Percentiles rank a stretch among this genome's conserved stretches.
Conservation (phyloP, 1,284 basidiomycete genomes). For the Rhodotorula sp. region DNA sequence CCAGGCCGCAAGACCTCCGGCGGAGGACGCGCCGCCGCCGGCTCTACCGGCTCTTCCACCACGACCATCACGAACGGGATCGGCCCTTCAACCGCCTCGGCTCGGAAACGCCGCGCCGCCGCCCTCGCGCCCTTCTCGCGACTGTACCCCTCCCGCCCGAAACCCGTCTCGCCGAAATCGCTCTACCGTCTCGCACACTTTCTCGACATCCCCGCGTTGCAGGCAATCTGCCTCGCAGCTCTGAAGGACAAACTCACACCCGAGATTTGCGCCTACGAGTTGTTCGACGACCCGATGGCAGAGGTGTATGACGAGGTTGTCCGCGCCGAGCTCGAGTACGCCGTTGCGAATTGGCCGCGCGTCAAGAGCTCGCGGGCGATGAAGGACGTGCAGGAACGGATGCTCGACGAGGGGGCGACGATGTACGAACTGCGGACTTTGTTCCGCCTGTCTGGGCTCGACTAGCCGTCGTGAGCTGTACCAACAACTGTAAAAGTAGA, state of each 20-base stretch:
- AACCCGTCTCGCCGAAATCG: conserved; percentile 20
- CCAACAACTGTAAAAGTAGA: background rate
- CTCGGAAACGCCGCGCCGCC: background rate
- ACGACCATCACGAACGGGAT: background rate
- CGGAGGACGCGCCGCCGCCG: background rate
- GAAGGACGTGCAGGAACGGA: conserved; percentile 4
- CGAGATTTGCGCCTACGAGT: conserved; percentile 13
- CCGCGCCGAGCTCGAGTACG: conserved; percentile 3
- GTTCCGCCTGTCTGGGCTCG: conserved; percentile 2
- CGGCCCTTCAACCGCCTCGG: background rate
- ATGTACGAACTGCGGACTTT: conserved; percentile 12
- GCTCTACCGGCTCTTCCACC: background rate
- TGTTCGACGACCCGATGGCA: conserved; percentile 9
- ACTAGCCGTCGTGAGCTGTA: background rate
- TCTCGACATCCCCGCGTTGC: conserved; percentile 15
- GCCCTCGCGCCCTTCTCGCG: background rate
- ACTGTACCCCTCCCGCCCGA: conserved; percentile 1
- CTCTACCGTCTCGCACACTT: conserved; percentile 30
- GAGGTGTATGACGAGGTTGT: conserved; percentile 20
- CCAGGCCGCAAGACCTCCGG: background rate
- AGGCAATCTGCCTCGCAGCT: conserved; percentile 1
- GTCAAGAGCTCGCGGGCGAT: conserved; percentile 3
- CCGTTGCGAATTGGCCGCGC: conserved; percentile 3
- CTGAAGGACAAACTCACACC: background rate
- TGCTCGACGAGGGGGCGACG: conserved; percentile 3